Evolutionary conservation across 257 asterid genomes (phyloP), one percentile per base, ranked within the genome.

Genomic region (Jacaranda mimosifolia): DNA sequence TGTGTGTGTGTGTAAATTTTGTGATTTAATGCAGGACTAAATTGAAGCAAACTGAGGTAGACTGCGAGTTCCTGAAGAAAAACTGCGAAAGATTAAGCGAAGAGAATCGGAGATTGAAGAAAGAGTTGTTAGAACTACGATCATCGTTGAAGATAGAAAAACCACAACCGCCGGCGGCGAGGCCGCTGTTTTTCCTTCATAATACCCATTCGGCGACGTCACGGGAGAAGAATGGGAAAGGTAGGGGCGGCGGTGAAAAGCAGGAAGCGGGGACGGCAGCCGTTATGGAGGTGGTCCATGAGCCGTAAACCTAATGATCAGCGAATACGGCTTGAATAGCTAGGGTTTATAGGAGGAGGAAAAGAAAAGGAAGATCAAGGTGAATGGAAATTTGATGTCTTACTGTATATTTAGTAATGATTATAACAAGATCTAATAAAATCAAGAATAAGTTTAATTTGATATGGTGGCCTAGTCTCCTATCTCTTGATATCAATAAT

Each of bases 11-110:
- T n/a, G n/a, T 12, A 4, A 7, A 10, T 3, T 15, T 11, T 0
- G 12, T 6, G 1, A 49, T 35, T 63, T 45, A 68, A 68, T 71
- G 75, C 78, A 91, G 98, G 91, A 93, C 95, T 0, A 93, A 93
- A 76, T 73, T 91, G 91, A 93, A 93, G 89, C 94, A 91, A 75
- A 93, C 94, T 0, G 96, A 91, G 85, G 83, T 91, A 12, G 94
- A 91, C 59, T 85, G 88, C 72, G 94, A 87, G 69, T 83, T 82
- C 36, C 64, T 92, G 88, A 93, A 87, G 89, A 93, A 86, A 40
- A 79, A 85, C 32, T 93, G 93, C 64, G 90, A 87, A 32, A 85
- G 77, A 72, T 46, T 91, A 46, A 77, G 57, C 21, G 89, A 91
- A 6, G 97, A 93, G 63, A 91, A 91, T 4, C 70, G 80, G 63